Percentiles rank a stretch among this genome's conserved stretches.
These are phyloP conservation scores for Tulasnella sp. DNA, from an alignment of 768 basidiomycete genomes.

Conservation along the genomic window DNA sequence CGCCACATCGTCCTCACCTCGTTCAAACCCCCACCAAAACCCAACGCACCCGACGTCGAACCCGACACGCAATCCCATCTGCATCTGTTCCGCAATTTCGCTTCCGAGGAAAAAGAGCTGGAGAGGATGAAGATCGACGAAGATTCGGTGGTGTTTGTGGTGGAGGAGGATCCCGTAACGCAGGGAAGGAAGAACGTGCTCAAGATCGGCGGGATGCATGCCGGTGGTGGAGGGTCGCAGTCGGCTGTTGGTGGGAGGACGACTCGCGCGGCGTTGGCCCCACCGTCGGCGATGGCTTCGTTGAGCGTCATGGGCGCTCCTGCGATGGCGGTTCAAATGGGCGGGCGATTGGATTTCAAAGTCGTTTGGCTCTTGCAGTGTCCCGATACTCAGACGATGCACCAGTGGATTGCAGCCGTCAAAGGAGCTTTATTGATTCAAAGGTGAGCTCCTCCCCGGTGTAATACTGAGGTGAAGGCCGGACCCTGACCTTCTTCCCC, in stretches of 20 bases:
- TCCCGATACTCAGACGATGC: constrained; percentile 20
- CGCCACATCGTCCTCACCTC: too few relatives aligned
- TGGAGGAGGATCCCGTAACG: constrained; percentile 11
- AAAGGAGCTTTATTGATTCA: constrained; percentile 23
- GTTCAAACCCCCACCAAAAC: constrained; percentile 14
- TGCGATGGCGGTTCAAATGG: constrained; percentile 4
- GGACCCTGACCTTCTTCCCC: not conserved
- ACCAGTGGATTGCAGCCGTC: constrained; percentile 20
- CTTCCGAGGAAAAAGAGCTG: constrained; percentile 24
- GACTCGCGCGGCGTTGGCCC: not conserved
- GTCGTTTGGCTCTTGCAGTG: constrained; percentile 25
- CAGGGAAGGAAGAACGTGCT: constrained; percentile 21
- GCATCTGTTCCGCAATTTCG: constrained; percentile 13
- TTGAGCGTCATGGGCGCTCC: constrained; percentile 15
- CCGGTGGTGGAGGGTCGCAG: constrained; percentile 1
- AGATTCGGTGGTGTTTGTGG: constrained; percentile 24
- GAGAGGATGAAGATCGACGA: constrained; percentile 26
- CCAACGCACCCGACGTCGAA: constrained; percentile 7
- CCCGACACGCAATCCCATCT: constrained; percentile 21
- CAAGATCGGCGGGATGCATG: constrained; percentile 20
- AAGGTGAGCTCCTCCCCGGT: not conserved
- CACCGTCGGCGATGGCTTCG: not conserved
- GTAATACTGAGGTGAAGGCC: not conserved
- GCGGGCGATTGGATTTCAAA: not conserved
- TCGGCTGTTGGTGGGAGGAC: constrained; percentile 4